Evolutionary conservation across 345 rosid genomes (phyloP).

Genomic region (Lumnitzera littorea): DNA sequence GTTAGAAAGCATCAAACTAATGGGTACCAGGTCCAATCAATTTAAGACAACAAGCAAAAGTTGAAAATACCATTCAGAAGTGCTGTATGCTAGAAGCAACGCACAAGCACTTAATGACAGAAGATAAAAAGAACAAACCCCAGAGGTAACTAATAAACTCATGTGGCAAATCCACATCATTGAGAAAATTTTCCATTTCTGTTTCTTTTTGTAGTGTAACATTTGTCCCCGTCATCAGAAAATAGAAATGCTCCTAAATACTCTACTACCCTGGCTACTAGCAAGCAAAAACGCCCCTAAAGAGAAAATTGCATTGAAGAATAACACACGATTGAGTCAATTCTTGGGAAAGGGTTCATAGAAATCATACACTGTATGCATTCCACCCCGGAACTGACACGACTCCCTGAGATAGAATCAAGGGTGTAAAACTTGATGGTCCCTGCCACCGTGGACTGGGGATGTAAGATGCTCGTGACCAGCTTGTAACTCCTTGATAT

Average conservation of each 20-base stretch:
- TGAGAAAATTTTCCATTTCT: too few species aligned
- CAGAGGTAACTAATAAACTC: neutral
- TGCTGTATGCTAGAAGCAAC: neutral
- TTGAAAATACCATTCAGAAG: neutral
- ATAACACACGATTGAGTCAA: too few species aligned
- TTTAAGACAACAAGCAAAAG: too few species aligned
- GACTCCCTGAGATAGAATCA: conserved; percentile 84
- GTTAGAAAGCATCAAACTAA: too few species aligned
- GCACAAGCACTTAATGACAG: neutral
- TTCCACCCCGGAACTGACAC: conserved; percentile 95
- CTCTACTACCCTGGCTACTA: too few species aligned
- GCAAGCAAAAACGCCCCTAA: too few species aligned
- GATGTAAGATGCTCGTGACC: conserved; percentile 88
- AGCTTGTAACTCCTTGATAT: conserved; percentile 48
- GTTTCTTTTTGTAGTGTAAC: too few species aligned
- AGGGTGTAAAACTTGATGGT: conserved; percentile 73
- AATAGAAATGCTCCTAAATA: too few species aligned
- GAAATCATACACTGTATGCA: conserved; percentile 36
- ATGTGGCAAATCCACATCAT: neutral
- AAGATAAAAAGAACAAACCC: too few species aligned
- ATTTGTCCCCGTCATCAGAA: too few species aligned
- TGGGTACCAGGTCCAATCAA: too few species aligned
- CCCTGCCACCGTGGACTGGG: conserved; percentile 97
- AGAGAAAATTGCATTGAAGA: too few species aligned
- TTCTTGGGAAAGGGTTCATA: neutral